Base-by-base conservation (phyloP, 805 yeast species). In the Kazachstania africana region DNA sequence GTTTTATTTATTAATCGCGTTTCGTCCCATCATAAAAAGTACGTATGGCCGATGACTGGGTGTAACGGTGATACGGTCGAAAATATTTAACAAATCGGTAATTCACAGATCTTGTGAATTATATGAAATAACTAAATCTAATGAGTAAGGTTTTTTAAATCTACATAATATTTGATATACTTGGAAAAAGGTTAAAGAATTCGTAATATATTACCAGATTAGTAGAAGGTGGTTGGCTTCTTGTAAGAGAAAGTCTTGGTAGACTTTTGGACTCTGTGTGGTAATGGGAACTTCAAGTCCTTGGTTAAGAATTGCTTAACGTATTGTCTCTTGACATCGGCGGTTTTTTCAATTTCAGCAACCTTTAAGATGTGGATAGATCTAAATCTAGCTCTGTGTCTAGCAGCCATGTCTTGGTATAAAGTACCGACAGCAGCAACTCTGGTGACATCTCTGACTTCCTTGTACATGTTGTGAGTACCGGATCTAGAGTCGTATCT, bases 401-500 rank as follows among this genome's bases (percentile, higher is more conserved):
- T 87, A 56, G 99, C 96, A 70, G 99, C 99, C 81, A 91, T 81
- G 72, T 91, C 99, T 69, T 81, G 87, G 91, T 91, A 91, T 79
- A 91, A 79, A 63, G 91, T 73, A 70, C 82, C 94, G 63, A 91
- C 96, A 55, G 97, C 98, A 67, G 83, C 94, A 47, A 85, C 94
- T 76, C 99, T 91, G 75, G 95, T 71, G 57, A 88, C 94, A 60
- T 88, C 98, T 72, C 98, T 85, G 91, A 84, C 83, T 76, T 91
- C 99, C 78, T 91, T 91, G 95, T 91, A 91, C 96, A 91, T 91
- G 93, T 91, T 91, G 94, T 91, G 98, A 62, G 95, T 87, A 75
- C 99, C 99, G 54, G 98, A 91, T 81, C 99, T 93, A 51, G 99
- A 91, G 66, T 91, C 98, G 82, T 91, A 91, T 77, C 98, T 87